These are phyloP conservation scores for Pouteria glomerata DNA, from an alignment of 148 eudicot genomes.

Conservation along the genomic window DNA sequence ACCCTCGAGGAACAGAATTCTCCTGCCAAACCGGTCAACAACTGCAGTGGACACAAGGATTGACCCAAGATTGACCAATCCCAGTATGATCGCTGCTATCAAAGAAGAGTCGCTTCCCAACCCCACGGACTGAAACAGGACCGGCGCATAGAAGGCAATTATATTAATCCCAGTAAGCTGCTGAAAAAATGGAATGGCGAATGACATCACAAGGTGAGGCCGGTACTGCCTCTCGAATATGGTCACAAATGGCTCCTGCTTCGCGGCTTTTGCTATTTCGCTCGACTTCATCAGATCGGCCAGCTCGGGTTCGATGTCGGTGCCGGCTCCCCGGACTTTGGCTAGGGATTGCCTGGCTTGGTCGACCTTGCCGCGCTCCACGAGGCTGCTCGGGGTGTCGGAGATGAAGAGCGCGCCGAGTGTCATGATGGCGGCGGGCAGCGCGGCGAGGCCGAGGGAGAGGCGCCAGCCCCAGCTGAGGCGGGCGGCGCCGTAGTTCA, in stretches of 20 bases:
- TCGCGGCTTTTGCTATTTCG: slow-evolving; percentile 19
- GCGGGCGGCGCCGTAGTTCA: slow-evolving; percentile 26
- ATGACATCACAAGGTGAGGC: slow-evolving; percentile 44
- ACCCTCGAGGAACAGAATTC: slow-evolving; percentile 39
- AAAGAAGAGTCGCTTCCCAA: slow-evolving; percentile 33
- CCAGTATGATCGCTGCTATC: slow-evolving; percentile 33
- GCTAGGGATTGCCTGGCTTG: slow-evolving; percentile 25
- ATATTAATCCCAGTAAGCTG: slow-evolving; percentile 47
- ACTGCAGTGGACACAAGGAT: slow-evolving; percentile 32
- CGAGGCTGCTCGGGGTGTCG: slow-evolving; percentile 48
- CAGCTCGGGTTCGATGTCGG: slow-evolving; percentile 30
- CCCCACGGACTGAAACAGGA: slow-evolving; percentile 37
- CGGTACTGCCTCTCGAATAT: slow-evolving; percentile 38
- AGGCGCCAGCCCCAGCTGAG: slow-evolving; percentile 41
- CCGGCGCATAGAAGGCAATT: slow-evolving; percentile 47
- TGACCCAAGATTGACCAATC: slow-evolving; percentile 23
- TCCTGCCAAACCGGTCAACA: slow-evolving; percentile 44
- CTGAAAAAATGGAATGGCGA: slow-evolving; percentile 43
- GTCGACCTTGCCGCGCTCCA: slow-evolving; percentile 34
- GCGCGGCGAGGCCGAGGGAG: slow-evolving; percentile 35
- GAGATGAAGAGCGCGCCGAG: slow-evolving; percentile 30
- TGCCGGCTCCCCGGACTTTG: slow-evolving; percentile 25
- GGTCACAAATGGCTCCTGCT: slow-evolving; percentile 30
- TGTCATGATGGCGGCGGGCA: slow-evolving; percentile 38
- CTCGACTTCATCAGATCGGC: slow-evolving; percentile 28